phyloP scores from a whole-genome alignment of 228 moss, liverwort and hornwort genomes.

The Sphagnum fallax region DNA sequence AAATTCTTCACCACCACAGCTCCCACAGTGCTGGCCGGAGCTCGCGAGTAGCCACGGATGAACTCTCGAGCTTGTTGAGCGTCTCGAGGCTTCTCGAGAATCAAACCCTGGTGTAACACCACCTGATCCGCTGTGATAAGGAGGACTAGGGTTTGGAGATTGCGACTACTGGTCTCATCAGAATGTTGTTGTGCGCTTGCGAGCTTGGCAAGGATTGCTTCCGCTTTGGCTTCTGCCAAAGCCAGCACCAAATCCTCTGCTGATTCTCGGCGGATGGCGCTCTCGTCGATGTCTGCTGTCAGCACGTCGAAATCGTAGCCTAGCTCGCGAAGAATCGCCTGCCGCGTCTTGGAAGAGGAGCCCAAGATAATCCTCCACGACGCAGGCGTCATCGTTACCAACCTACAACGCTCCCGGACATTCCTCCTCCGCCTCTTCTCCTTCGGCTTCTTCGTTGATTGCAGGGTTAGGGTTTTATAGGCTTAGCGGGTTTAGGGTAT shows the following conservation, averaged over 20 bases:
- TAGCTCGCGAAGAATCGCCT: constrained; percentile 77
- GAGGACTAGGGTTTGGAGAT: constrained; percentile 18
- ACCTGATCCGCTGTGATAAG: constrained; percentile 98
- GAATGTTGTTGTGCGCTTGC: constrained; percentile 19
- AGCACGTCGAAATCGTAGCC: constrained; percentile 71
- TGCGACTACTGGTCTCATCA: background rate
- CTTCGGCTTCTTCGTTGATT: too few species aligned
- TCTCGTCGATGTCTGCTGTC: constrained; percentile 81
- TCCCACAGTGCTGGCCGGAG: constrained; percentile 85
- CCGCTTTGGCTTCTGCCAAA: constrained; percentile 81
- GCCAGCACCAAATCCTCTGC: constrained; percentile 81
- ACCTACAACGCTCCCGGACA: too few species aligned
- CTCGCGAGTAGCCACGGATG: constrained; percentile 73
- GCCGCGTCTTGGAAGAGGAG: constrained; percentile 71
- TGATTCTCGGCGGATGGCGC: constrained; percentile 56
- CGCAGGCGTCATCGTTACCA: background rate
- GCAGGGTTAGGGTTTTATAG: too few species aligned
- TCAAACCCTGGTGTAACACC: constrained; percentile 86
- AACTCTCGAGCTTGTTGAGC: constrained; percentile 69
- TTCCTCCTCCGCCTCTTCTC: too few species aligned
- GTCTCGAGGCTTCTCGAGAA: constrained; percentile 77
- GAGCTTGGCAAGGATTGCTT: constrained; percentile 75
- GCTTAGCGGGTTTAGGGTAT: too few species aligned
- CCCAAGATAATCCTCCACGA: constrained; percentile 67
- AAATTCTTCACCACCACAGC: constrained; percentile 80